These are phyloP conservation scores for Bondarzewia mesenterica DNA, from an alignment of 1,284 basidiomycete genomes.

Conservation along the genomic window DNA sequence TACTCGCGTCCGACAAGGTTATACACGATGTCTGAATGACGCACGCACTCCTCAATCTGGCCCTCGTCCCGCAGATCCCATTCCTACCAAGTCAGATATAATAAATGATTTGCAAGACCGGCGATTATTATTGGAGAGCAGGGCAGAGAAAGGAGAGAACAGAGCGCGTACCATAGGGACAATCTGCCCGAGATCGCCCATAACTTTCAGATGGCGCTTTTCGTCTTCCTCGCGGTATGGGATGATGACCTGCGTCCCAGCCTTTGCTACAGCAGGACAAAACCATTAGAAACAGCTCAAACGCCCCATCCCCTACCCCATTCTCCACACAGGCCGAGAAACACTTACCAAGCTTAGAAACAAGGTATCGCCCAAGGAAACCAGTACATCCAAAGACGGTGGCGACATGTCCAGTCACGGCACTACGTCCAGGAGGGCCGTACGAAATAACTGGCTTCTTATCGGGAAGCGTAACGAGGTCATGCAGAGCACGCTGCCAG, in stretches of 20 bases:
- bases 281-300: not conserved
- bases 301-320: not conserved
- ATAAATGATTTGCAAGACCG: not conserved
- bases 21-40: slow-evolving; percentile 97
- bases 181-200: slow-evolving; percentile 96
- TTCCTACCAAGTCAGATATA: slow-evolving; percentile 48
- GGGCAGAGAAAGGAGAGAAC: not conserved
- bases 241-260: slow-evolving; percentile 90
- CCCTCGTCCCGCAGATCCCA: slow-evolving; percentile 87
- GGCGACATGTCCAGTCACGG: slow-evolving; percentile 82
- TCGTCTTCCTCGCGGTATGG: slow-evolving; percentile 97
- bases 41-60: slow-evolving; percentile 90
- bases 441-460: slow-evolving; percentile 63
- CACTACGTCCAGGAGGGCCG: slow-evolving; percentile 81
- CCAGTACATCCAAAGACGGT: slow-evolving; percentile 98
- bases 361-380: slow-evolving; percentile 91
- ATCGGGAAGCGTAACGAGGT: slow-evolving; percentile 53
- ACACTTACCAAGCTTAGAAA: slow-evolving; percentile 77
- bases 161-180: slow-evolving; percentile 72
- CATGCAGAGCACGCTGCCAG: slow-evolving; percentile 62
- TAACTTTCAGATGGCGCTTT: slow-evolving; percentile 84
- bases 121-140: slow-evolving; percentile 1
- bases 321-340: not conserved
- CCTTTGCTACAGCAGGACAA: slow-evolving; percentile 50
- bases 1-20: slow-evolving; percentile 88